phyloP scores from a whole-genome alignment of 805 yeast genomes.

The Candida corydali region DNA sequence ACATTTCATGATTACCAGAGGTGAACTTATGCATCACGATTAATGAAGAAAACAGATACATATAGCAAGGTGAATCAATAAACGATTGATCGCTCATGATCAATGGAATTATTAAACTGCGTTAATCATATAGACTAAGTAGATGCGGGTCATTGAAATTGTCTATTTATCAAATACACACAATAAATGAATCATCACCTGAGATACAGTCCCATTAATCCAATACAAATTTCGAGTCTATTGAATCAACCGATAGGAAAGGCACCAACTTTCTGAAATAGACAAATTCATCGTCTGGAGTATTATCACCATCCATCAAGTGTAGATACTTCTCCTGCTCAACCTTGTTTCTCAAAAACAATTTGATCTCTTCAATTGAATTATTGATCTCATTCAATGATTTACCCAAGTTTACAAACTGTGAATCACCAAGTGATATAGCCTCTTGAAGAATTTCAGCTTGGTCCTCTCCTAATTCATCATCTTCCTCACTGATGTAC shows the following conservation, averaged over 20 bases:
- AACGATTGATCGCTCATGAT: no score
- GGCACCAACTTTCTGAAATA: slow-evolving; percentile 38
- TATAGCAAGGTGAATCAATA: no score
- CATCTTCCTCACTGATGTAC: slow-evolving; percentile 29
- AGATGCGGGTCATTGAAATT: no score
- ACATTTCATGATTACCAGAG: no score
- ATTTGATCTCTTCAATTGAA: slow-evolving; percentile 44
- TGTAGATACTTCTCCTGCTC: slow-evolving; percentile 27
- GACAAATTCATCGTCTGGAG: slow-evolving; percentile 23
- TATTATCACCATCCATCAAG: slow-evolving; percentile 13
- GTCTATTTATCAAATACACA: no score
- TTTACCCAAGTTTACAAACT: slow-evolving; percentile 37
- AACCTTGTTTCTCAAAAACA: slow-evolving; percentile 29
- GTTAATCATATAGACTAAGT: no score
- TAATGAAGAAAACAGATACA: no score
- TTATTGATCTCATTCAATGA: slow-evolving; percentile 50
- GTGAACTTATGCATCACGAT: no score
- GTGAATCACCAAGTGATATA: slow-evolving; percentile 7
- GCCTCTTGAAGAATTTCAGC: background rate
- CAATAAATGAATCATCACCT: no score
- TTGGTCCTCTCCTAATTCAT: slow-evolving; percentile 7
- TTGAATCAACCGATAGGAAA: slow-evolving; percentile 33
- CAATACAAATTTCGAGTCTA: no score
- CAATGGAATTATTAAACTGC: no score
- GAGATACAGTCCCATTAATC: no score